Base-by-base conservation (phyloP, 2,329 filamentous ascomycete species). In the Aspergillus phoenicis region DNA sequence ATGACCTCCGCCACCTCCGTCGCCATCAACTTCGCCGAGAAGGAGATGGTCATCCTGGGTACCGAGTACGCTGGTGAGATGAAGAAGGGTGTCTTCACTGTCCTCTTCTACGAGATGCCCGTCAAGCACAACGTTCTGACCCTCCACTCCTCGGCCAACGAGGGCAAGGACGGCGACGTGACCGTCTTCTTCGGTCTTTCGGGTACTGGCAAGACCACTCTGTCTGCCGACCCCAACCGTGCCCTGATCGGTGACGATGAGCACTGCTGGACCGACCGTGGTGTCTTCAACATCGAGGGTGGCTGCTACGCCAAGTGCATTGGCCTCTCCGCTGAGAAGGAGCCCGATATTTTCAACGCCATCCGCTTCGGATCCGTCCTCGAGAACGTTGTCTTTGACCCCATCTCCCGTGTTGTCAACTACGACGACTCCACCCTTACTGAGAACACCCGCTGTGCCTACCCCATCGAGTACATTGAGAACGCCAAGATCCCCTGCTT, bases 101-200 rank as follows among this genome's bases (percentile, higher is more conserved):
- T 99, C 54, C 89, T 99, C 77, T 99, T 97, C 87, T 99, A 98
- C 85, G 95, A 99, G 85, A 99, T 98, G 93, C 95, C 95, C 64
- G 91, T 99, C 77, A 97, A 97, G 88, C 95, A 99, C 87, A 96
- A 98, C 80, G 94, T 99, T 72, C 84, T 99, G 69, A 99, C 95
- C 43, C 89, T 99, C 59, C 95, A 99, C 86, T 99, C 95, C 15
- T 99, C 95, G 8, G 95, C 95, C 75, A 99, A 99, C 82, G 91
- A 99, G 87, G 95, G 95, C 72, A 86, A 91, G 84, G 82, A 91
- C 66, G 95, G 95, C 68, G 95, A 99, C 75, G 95, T 99, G 61
- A 98, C 95, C 13, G 91, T 99, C 71, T 99, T 99, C 90, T 99
- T 99, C 82, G 95, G 95, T 78, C 89, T 99, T 56, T 99, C 95